Conservation (phyloP, 2,329 filamentous ascomycete species). For the Phialocephala subalpina region DNA sequence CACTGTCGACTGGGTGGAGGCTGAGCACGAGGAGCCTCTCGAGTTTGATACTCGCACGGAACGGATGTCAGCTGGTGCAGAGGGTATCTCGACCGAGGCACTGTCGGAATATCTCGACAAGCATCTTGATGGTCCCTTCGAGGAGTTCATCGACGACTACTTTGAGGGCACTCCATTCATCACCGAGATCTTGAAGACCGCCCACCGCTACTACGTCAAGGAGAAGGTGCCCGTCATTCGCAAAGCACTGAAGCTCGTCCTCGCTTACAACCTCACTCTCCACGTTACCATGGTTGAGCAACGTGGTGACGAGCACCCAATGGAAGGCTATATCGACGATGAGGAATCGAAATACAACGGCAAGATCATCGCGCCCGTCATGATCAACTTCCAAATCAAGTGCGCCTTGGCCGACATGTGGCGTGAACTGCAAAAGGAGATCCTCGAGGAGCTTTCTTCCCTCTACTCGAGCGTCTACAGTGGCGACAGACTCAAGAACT, state of each 20-base stretch:
- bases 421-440: slow-evolving; percentile 96
- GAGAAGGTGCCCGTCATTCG: slow-evolving; percentile 89
- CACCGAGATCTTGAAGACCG: slow-evolving; percentile 95
- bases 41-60: slow-evolving; percentile 89
- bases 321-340: slow-evolving; percentile 86
- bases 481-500: slow-evolving; percentile 97
- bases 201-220: slow-evolving; percentile 90
- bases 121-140: slow-evolving; percentile 91
- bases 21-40: slow-evolving; percentile 71
- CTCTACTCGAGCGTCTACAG: slow-evolving; percentile 98
- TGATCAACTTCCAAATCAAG: slow-evolving; percentile 99
- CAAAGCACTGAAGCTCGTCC: slow-evolving; percentile 92
- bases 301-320: slow-evolving; percentile 78
- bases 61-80: slow-evolving; percentile 86
- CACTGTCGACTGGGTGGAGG: slow-evolving; percentile 92
- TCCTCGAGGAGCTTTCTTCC: slow-evolving; percentile 89
- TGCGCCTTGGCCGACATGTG: slow-evolving; percentile 97
- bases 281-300: slow-evolving; percentile 96
- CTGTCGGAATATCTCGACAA: slow-evolving; percentile 94
- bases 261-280: slow-evolving; percentile 94
- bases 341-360: slow-evolving; percentile 87
- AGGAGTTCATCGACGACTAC: slow-evolving; percentile 93
- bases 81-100: slow-evolving; percentile 82
- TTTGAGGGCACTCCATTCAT: slow-evolving; percentile 96
- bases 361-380: slow-evolving; percentile 91